phyloP scores from a whole-genome alignment of 345 rosid species.

The Gossypium longicalyx region DNA sequence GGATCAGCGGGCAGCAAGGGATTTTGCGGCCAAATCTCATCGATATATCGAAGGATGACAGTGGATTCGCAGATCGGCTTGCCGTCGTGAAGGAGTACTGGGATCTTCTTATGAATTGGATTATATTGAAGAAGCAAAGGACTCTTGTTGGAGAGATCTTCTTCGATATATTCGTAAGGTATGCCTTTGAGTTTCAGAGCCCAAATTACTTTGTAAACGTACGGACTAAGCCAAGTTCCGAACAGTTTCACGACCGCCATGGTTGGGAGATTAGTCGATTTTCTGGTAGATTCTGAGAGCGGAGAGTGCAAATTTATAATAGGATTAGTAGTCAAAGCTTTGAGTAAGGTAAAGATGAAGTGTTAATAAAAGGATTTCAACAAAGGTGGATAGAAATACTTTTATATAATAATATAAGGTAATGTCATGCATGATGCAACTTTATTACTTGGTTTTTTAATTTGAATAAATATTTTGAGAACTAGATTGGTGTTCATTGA shows the following conservation, averaged over 20 bases:
- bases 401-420: too few relatives aligned
- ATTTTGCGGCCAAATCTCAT: slow-evolving; percentile 30
- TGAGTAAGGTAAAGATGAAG: too few relatives aligned
- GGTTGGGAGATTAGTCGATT: neutral
- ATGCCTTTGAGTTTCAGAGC: slow-evolving; percentile 32
- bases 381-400: neutral
- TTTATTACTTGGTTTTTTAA: too few relatives aligned
- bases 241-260: slow-evolving; percentile 28
- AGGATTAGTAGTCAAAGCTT: too few relatives aligned
- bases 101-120: slow-evolving; percentile 31
- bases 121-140: slow-evolving; percentile 24
- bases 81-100: slow-evolving; percentile 31
- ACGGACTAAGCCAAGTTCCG: slow-evolving; percentile 30
- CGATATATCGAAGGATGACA: slow-evolving; percentile 30
- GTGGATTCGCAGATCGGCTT: slow-evolving; percentile 33
- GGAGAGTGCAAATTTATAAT: neutral
- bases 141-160: slow-evolving; percentile 33
- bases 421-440: too few relatives aligned
- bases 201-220: slow-evolving; percentile 23
- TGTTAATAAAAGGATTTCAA: too few relatives aligned
- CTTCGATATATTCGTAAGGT: slow-evolving; percentile 25
- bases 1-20: slow-evolving; percentile 30
- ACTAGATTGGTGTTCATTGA: too few relatives aligned
- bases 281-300: neutral
- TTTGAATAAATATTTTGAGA: too few relatives aligned